Conservation (phyloP, 257 asterid genomes). For the Fraxinus quadrangulata region DNA sequence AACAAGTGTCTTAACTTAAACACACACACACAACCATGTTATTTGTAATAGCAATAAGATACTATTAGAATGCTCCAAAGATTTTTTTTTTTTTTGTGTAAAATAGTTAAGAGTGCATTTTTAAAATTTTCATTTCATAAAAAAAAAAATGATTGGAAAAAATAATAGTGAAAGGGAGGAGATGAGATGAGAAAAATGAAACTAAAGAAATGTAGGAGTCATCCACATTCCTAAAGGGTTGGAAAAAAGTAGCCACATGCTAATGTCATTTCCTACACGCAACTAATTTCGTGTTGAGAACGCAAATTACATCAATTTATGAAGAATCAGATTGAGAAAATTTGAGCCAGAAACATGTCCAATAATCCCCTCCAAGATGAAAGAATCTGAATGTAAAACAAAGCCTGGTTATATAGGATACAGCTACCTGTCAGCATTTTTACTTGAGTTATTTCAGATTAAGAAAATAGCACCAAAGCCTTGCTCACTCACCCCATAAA, state of each 20-base stretch:
- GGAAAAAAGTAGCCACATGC: background rate
- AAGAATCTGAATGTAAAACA: background rate
- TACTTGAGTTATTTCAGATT: background rate
- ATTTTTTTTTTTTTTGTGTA: too few relatives aligned
- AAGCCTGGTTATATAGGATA: background rate
- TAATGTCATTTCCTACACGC: background rate
- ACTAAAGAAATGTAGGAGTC: background rate
- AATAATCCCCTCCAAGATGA: background rate
- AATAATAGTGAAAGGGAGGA: background rate
- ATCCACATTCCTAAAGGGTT: slow-evolving; percentile 1
- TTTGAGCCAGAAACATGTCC: background rate
- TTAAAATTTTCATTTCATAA: background rate
- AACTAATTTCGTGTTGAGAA: background rate
- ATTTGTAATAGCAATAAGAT: background rate
- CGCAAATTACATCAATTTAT: background rate
- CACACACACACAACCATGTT: background rate
- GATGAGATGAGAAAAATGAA: background rate
- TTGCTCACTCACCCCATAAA: background rate
- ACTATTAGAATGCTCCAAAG: background rate
- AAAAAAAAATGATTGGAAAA: background rate
- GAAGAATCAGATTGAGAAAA: slow-evolving; percentile 4
- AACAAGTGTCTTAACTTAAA: background rate
- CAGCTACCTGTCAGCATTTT: background rate
- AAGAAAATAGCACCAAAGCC: background rate
- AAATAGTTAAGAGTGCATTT: background rate